Base-by-base conservation (phyloP, 352 stramenopile species). In the Pythium myriotylum region DNA sequence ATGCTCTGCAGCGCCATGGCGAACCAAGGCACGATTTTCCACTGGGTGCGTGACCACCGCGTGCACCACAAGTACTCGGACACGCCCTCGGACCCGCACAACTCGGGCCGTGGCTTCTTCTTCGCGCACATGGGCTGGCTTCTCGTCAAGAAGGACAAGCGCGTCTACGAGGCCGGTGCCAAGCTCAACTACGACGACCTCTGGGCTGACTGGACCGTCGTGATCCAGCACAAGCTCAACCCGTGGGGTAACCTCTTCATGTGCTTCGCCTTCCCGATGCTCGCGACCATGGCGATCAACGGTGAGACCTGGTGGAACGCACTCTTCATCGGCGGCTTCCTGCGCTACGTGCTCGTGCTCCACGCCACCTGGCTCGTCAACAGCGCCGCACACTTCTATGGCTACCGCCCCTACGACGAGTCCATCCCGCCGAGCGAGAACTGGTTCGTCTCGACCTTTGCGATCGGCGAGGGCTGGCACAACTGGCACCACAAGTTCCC, bases 401-500 rank as follows among this genome's bases (percentile, higher is more conserved):
- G 97, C 60, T 97, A 98, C 74, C 95, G 98, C 68, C 93, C 95
- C 3, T 99, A 99, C 76, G 97, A 99, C 76, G 81, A 97, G 50
- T 61, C 89, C 41, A 97, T 92, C 12, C 97, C 96, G 57, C 97
- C 97, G 12, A 55, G 19, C 16, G 62, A 99, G 76, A 99, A 99
- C 80, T 97, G 94, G 47, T 93, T 99, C 61, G 96, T 99, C 16
- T 97, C 94, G 8, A 76, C 98, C 52, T 94, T 94, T 53, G 91
- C 96, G 35, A 91, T 99, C 19, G 97, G 97, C 27, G 96, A 99
- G 73, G 96, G 96, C 73, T 99, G 96, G 96, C 96, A 99, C 85
- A 99, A 99, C 86, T 99, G 96, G 96, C 97, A 99, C 79, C 97
- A 99, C 92, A 99, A 99, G 78, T 99, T 99, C 74, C 97, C 97